Evolutionary conservation across 2,329 filamentous ascomycete species (phyloP), one percentile per base, ranked within the genome.

Genomic region (Aspergillus neoniger): DNA sequence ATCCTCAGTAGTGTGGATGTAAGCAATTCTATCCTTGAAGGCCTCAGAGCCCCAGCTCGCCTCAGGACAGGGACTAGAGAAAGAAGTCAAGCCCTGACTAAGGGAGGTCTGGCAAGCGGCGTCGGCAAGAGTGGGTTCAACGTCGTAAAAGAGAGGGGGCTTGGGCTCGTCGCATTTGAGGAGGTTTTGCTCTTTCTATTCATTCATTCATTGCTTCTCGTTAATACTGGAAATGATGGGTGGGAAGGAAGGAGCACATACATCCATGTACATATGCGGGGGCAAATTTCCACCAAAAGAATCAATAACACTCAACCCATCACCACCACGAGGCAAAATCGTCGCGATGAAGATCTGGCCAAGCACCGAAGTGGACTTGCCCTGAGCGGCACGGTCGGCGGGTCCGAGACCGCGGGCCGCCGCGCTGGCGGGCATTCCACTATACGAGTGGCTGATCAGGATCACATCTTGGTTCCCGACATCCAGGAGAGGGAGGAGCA

Each of bases 361-460:
- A 5, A 41, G 25, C 25, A 49, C 44, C 0, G 32, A 48, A 14
- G 54, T 56, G 10, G 15, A 23, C 28, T 56, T 56, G 25, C 54
- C 28, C 25, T 30, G 23, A n/a, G 54, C 43, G 17, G 17, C 44
- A 17, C 54, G 54, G 15, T 56, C 54, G 10, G 54, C 41, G 41
- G 43, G 43, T 6, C 54, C 43, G 30, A 56, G 54, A 3, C 54
- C 54, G n/a, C 25, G 43, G 4, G 54, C 54, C 2, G 54, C 54
- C 17, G 54, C 54, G 21, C 54, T 56, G 15, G 54, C 54, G 2
- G 54, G 54, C 54, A 56, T 56, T 7, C 54, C 54, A 21, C 54
- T 48, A 32, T 48, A 56, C 5, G 54, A 56, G 32, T 56, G 54
- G 17, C 54, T 56, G 54, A 56, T 56, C n/a, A 56, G 41, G 43